Evolutionary conservation across 2,329 filamentous ascomycete species (phyloP).

Genomic region (Thielaviopsis ethacetica): DNA sequence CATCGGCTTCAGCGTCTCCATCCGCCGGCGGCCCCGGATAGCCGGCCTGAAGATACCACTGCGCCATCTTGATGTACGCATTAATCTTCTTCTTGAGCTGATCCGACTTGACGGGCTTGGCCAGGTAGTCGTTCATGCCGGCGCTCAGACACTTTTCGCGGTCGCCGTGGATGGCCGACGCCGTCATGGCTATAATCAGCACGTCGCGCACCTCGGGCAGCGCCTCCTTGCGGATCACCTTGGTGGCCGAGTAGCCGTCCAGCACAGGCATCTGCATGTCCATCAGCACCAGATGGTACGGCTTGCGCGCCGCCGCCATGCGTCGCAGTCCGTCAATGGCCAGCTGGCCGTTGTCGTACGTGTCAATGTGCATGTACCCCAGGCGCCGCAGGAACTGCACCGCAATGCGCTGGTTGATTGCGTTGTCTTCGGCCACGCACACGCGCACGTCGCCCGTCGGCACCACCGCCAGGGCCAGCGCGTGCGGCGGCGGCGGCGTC

Average conservation of each 20-base stretch:
- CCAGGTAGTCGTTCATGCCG: conserved; percentile 95
- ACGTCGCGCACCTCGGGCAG: conserved; percentile 64
- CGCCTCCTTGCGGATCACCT: conserved; percentile 59
- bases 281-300: conserved; percentile 87
- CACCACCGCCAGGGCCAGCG: conserved; percentile 54
- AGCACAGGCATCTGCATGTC: conserved; percentile 92
- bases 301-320: conserved; percentile 52
- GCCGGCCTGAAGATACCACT: conserved; percentile 13
- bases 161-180: conserved; percentile 84
- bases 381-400: conserved; percentile 79
- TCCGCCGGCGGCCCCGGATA: background rate
- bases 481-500: conserved; percentile 16
- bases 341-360: conserved; percentile 77
- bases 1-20: background rate
- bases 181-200: conserved; percentile 95
- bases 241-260: conserved; percentile 84
- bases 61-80: conserved; percentile 30
- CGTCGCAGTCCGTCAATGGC: conserved; percentile 72
- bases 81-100: conserved; percentile 71
- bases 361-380: conserved; percentile 66
- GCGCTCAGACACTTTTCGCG: conserved; percentile 88
- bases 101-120: conserved; percentile 83
- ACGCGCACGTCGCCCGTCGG: conserved; percentile 66
- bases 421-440: conserved; percentile 89
- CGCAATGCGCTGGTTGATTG: conserved; percentile 87